A percentile compares a stretch with the other conserved stretches of the same genome.
Conservation (phyloP, 192 early-diverging fungal genomes). For the Entrophospora sp. region DNA sequence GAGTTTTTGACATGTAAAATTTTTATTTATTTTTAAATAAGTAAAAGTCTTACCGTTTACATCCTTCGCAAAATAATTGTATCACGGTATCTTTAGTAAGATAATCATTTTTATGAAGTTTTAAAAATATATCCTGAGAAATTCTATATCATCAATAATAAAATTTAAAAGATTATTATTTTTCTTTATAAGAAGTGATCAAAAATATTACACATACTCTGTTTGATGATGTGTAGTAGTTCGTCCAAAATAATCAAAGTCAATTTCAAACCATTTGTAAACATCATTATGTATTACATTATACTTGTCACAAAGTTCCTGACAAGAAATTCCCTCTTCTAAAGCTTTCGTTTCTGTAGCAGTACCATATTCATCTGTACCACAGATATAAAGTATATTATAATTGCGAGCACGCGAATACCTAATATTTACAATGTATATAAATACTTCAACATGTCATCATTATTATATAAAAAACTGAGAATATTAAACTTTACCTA, state of each 20-base stretch:
- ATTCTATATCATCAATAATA: no score
- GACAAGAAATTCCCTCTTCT: conserved; percentile 81
- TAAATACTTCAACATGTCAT: background rate
- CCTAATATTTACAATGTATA: conserved; percentile 54
- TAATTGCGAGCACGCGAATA: conserved; percentile 82
- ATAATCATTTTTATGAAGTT: conserved; percentile 61
- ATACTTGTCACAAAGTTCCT: conserved; percentile 97
- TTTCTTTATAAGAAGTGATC: no score
- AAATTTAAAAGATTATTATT: no score
- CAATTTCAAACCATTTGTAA: conserved; percentile 92
- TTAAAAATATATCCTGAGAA: conserved; percentile 80
- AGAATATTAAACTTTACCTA: conserved; percentile 35
- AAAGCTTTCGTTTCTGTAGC: conserved; percentile 98
- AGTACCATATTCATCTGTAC: conserved; percentile 99
- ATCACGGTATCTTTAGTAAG: conserved; percentile 67
- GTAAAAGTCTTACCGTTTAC: conserved; percentile 44
- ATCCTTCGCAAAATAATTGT: conserved; percentile 87
- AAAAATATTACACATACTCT: conserved; percentile 34
- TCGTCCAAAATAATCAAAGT: conserved; percentile 94
- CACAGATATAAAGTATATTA: conserved; percentile 90
- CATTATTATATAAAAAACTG: background rate
- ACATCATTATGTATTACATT: conserved; percentile 71
- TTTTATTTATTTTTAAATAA: no score
- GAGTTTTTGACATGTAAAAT: no score
- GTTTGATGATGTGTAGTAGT: conserved; percentile 88